Evolutionary conservation across 2,329 filamentous ascomycete genomes (phyloP).

Genomic region (Pyricularia sp.): DNA sequence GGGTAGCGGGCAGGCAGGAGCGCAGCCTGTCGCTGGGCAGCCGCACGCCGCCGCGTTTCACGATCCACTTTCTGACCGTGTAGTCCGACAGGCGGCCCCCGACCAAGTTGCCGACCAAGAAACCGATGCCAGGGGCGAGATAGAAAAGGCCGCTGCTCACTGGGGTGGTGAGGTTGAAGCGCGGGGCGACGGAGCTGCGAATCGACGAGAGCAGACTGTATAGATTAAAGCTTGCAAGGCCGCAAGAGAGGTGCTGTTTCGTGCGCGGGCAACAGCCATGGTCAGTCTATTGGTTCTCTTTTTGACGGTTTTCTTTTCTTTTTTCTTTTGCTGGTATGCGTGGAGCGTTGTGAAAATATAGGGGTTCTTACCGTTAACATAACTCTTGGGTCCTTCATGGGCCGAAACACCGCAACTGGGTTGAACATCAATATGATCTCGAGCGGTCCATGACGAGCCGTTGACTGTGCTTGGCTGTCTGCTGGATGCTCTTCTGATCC

Average conservation of each 20-base stretch:
- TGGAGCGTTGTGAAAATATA: too few species aligned
- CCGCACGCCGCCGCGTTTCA: slow-evolving; percentile 45
- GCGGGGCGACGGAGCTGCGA: slow-evolving; percentile 64
- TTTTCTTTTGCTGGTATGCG: too few species aligned
- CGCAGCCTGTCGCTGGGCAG: slow-evolving; percentile 61
- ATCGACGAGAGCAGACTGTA: slow-evolving; percentile 52
- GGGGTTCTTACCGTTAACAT: background rate
- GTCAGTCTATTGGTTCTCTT: background rate
- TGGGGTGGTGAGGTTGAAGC: slow-evolving; percentile 58
- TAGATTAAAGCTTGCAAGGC: slow-evolving; percentile 63
- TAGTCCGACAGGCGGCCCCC: slow-evolving; percentile 65
- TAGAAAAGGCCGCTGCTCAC: slow-evolving; percentile 65
- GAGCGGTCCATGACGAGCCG: background rate
- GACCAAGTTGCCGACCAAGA: slow-evolving; percentile 58
- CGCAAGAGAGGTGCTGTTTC: slow-evolving; percentile 21
- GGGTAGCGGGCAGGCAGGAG: slow-evolving; percentile 46
- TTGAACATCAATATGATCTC: slow-evolving; percentile 5
- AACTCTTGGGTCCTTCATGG: slow-evolving; percentile 6
- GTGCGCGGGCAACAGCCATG: background rate
- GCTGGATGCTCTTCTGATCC: background rate
- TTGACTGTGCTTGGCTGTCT: background rate
- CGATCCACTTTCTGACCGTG: slow-evolving; percentile 55
- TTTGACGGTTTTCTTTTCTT: background rate
- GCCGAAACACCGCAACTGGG: slow-evolving; percentile 5
- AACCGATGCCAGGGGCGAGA: slow-evolving; percentile 62